These are phyloP conservation scores for Alternaria ethzedia DNA, from an alignment of 2,329 filamentous ascomycete genomes.

Conservation along the genomic window DNA sequence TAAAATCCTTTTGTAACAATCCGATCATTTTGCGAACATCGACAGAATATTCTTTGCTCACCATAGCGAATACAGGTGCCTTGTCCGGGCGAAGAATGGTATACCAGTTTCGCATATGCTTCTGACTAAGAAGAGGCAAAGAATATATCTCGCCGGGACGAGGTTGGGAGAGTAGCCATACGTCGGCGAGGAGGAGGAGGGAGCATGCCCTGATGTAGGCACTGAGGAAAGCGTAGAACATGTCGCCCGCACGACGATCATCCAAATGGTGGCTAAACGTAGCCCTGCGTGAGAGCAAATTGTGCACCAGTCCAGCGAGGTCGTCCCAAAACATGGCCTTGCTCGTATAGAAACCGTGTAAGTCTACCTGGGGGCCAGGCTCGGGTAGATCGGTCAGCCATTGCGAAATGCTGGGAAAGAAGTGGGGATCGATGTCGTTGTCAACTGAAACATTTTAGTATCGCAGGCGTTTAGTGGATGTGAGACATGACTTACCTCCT, in stretches of 20 bases:
- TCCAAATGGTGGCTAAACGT: constrained; percentile 39
- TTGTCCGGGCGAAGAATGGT: constrained; percentile 35
- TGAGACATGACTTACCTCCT: constrained; percentile 22
- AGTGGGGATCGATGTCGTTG: constrained; percentile 24
- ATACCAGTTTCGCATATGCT: constrained; percentile 36
- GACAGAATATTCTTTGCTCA: constrained; percentile 36
- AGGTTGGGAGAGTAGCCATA: constrained; percentile 24
- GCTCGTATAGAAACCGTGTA: constrained; percentile 33
- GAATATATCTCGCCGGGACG: constrained; percentile 23
- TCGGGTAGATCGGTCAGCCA: constrained; percentile 42
- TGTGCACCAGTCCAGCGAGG: constrained; percentile 34
- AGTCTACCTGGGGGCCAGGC: constrained; percentile 25
- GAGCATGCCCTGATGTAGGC: constrained; percentile 38
- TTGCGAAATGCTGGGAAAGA: constrained; percentile 30
- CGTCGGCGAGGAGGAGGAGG: constrained; percentile 35
- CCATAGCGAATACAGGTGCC: constrained; percentile 29
- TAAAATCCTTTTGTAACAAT: constrained; percentile 31
- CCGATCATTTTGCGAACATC: constrained; percentile 27
- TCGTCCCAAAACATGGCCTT: constrained; percentile 46
- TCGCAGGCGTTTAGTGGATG: background rate
- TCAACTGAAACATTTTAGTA: constrained; percentile 26
- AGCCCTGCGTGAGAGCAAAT: constrained; percentile 35
- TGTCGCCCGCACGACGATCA: constrained; percentile 29
- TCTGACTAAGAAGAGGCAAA: constrained; percentile 31
- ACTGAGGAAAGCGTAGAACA: constrained; percentile 35